Conservation (phyloP, 2,329 filamentous ascomycete genomes). For the Botryosphaeria dothidea region DNA sequence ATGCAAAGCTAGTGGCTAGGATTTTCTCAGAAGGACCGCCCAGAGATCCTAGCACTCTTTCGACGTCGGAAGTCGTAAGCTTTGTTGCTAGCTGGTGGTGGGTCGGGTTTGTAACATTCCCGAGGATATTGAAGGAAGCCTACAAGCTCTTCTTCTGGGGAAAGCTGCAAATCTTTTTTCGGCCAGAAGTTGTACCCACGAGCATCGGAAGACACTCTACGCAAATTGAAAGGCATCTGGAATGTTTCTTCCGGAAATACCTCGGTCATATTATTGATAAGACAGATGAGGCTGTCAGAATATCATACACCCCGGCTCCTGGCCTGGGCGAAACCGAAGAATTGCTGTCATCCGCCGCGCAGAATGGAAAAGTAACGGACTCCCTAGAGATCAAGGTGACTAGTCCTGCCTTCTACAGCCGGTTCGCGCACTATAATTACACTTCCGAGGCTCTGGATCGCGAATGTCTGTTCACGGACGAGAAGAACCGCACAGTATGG, state of each 20-base stretch:
- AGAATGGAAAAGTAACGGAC: conserved; percentile 27
- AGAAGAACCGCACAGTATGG: conserved; percentile 60
- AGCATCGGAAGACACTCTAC: conserved; percentile 59
- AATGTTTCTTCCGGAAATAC: conserved; percentile 42
- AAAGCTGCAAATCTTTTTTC: conserved; percentile 64
- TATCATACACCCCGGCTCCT: conserved; percentile 59
- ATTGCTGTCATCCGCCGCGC: conserved; percentile 31
- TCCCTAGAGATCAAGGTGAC: conserved; percentile 59
- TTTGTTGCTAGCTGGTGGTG: conserved; percentile 65
- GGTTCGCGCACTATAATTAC: conserved; percentile 64
- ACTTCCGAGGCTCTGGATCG: conserved; percentile 63
- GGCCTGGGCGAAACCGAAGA: conserved; percentile 26
- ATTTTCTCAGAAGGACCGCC: conserved; percentile 56
- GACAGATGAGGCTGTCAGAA: conserved; percentile 45
- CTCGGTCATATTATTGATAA: conserved; percentile 51
- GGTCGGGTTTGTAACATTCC: conserved; percentile 67
- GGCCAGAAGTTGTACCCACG: conserved; percentile 61
- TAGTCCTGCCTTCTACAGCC: conserved; percentile 67
- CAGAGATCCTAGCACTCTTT: conserved; percentile 53
- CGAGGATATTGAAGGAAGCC: conserved; percentile 65
- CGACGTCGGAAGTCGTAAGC: conserved; percentile 40
- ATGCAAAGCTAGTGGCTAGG: conserved; percentile 62
- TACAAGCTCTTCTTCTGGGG: conserved; percentile 56
- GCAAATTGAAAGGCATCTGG: conserved; percentile 47
- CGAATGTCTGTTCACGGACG: conserved; percentile 53